Base-by-base conservation (phyloP, 495 filamentous ascomycete genomes). In the Penicillium waksmanii region DNA sequence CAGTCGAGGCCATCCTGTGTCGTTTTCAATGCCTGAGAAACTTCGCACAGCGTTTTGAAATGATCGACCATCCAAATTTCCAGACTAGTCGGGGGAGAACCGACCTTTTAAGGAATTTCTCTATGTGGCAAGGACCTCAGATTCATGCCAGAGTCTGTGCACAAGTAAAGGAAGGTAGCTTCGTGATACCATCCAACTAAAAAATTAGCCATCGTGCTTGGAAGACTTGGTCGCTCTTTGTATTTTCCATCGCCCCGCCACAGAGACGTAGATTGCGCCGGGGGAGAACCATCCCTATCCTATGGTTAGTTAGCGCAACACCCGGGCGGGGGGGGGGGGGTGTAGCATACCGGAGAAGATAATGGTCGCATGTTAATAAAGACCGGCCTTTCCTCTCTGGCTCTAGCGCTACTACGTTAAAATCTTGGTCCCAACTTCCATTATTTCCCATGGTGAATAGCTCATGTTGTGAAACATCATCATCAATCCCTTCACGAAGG, bases 401-500 rank as follows among this genome's bases (percentile, higher is more conserved):
- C 36, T 38, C 36, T 38, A 38, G 36, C 36, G 36, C 36, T 38
- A 38, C 36, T n/a, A 38, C 36, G 36, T 38, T n/a, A n/a, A n/a
- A 38, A 38, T 13, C 11, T 13, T 38, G 36, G 11, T 38, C 10
- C 36, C 15, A 38, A 38, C 11, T 38, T 38, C 15, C 36, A 12
- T 38, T 38, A 38, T 38, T 6, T 31, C 27, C 6, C 27, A 31
- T 31, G 27, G 27, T 31, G 27, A 31, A 31, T 6, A 5, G 27
- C 27, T 31, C 27, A 31, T 31, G 27, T 31, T 31, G 27, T 31
- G 27, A 23, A 23, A 23, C 23, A 3, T 31, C 3, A n/a, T n/a
- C n/a, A n/a, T n/a, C n/a, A 31, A 31, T 8, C 27, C 27, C 1
- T 9, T 31, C 27, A 31, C 27, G 27, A 31, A 8, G 27, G 7